These are phyloP conservation scores for Aspergillus hiratsukae DNA, from an alignment of 2,329 filamentous ascomycete species.

Conservation along the genomic window DNA sequence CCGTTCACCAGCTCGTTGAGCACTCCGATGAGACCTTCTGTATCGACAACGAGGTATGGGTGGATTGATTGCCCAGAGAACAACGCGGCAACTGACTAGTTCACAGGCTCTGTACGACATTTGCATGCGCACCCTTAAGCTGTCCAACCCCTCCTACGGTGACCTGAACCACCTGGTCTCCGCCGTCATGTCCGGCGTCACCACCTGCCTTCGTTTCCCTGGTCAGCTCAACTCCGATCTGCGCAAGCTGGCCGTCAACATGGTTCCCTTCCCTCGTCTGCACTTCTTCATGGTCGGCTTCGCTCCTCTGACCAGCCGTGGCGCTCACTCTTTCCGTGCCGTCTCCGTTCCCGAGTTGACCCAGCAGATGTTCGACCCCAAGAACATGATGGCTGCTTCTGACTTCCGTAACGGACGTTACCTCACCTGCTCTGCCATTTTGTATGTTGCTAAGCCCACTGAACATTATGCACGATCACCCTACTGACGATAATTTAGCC, in stretches of 20 bases:
- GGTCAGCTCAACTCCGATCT: constrained; percentile 99
- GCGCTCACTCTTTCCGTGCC: constrained; percentile 91
- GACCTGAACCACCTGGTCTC: constrained; percentile 99
- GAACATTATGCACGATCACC: neutral
- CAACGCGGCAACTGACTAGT: constrained; percentile 6
- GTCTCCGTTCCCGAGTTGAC: constrained; percentile 97
- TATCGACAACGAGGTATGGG: constrained; percentile 88
- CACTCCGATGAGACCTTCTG: constrained; percentile 99
- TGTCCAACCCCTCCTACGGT: constrained; percentile 96
- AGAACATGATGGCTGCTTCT: constrained; percentile 99
- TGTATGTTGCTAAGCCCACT: constrained; percentile 49
- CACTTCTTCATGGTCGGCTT: constrained; percentile 99
- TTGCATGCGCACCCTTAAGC: constrained; percentile 99
- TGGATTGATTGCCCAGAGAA: constrained; percentile 7
- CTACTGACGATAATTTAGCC: constrained; percentile 52
- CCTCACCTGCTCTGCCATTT: constrained; percentile 98
- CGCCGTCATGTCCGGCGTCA: constrained; percentile 98
- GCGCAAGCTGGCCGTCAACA: constrained; percentile 99
- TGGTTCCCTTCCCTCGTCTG: constrained; percentile 99
- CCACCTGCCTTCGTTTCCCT: constrained; percentile 97
- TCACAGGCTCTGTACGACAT: constrained; percentile 90
- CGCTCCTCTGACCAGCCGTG: constrained; percentile 91
- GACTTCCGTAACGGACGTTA: constrained; percentile 99
- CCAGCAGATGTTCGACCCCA: constrained; percentile 99
- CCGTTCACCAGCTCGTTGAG: constrained; percentile 97